Percentiles rank a stretch among this genome's conserved stretches.
These are phyloP conservation scores for Elongisporangium prolatum DNA, from an alignment of 352 stramenopile species.

Conservation along the genomic window DNA sequence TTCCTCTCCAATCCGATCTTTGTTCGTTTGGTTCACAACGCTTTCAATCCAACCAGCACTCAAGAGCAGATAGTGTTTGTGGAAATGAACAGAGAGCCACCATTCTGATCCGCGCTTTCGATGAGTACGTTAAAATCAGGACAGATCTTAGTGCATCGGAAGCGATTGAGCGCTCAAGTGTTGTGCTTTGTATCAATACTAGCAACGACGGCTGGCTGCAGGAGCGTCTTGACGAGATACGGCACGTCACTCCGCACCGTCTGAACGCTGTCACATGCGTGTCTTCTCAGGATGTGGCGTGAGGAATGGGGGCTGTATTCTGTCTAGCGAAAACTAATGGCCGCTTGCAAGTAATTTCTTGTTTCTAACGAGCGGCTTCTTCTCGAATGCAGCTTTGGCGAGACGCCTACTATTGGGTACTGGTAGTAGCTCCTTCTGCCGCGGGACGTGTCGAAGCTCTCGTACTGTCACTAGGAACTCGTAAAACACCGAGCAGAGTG, in stretches of 20 bases:
- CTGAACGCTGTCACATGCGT: neutral
- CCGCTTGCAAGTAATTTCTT: neutral
- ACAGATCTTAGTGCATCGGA: neutral
- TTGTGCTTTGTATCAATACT: neutral
- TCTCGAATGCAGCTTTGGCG: neutral
- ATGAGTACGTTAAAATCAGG: neutral
- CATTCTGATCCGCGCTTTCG: too few species aligned
- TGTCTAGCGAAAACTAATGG: neutral
- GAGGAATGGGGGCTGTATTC: neutral
- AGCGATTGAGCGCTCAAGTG: neutral
- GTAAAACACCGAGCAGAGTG: slow-evolving; percentile 45
- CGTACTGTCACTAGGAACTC: slow-evolving; percentile 77
- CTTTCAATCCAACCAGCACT: too few species aligned
- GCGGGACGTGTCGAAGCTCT: slow-evolving; percentile 71
- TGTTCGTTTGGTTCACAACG: too few species aligned
- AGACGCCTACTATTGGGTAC: neutral
- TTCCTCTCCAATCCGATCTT: neutral
- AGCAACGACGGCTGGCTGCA: too few species aligned
- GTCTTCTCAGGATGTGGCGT: neutral
- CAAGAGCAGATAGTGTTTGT: too few species aligned
- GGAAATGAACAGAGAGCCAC: too few species aligned
- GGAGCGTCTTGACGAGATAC: neutral
- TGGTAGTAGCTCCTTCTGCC: slow-evolving; percentile 64
- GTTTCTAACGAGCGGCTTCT: neutral
- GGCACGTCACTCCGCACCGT: neutral